Evolutionary conservation across 106 monocot species (phyloP).

Genomic region (Iris macrosiphon): DNA sequence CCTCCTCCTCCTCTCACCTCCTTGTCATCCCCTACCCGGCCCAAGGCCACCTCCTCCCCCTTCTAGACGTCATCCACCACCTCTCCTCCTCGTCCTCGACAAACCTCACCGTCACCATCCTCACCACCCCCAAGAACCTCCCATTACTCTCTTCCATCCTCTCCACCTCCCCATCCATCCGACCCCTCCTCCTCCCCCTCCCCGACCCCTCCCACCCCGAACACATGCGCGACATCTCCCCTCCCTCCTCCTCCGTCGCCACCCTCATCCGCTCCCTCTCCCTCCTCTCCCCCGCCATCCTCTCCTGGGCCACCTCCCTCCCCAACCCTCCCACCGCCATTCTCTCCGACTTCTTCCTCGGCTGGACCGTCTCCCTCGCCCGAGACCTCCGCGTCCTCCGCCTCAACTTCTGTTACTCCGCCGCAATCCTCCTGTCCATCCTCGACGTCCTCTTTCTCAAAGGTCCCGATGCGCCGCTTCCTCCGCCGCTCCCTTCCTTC

Average conservation of each 20-base stretch:
- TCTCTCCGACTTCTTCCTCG: slow-evolving; percentile 43
- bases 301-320: slow-evolving; percentile 9
- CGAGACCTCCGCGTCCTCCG: slow-evolving; percentile 20
- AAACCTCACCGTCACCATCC: slow-evolving; percentile 15
- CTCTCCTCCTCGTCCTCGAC: slow-evolving; percentile 8
- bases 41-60: slow-evolving; percentile 22
- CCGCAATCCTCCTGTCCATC: slow-evolving; percentile 22
- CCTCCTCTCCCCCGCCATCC: slow-evolving; percentile 10
- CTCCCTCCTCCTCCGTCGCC: slow-evolving; percentile 1
- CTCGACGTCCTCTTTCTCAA: slow-evolving; percentile 8
- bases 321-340: slow-evolving; percentile 16
- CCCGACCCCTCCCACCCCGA: slow-evolving; percentile 5
- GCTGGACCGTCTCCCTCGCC: slow-evolving; percentile 29
- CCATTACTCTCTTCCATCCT: slow-evolving; percentile 16
- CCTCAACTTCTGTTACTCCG: slow-evolving; percentile 23
- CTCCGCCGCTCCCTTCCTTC: slow-evolving; percentile 4
- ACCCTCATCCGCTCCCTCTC: slow-evolving; percentile 17
- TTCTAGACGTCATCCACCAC: slow-evolving; percentile 20
- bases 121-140: slow-evolving; percentile 22
- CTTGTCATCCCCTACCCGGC: slow-evolving; percentile 26
- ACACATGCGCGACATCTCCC: slow-evolving; percentile 25
- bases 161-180: slow-evolving; percentile 9
- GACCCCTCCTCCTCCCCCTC: neutral
- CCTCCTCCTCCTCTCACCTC: neutral
- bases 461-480: neutral